Base-by-base conservation (phyloP, 371 early-diverging fungal genomes). In the Rhizopus microsporus region DNA sequence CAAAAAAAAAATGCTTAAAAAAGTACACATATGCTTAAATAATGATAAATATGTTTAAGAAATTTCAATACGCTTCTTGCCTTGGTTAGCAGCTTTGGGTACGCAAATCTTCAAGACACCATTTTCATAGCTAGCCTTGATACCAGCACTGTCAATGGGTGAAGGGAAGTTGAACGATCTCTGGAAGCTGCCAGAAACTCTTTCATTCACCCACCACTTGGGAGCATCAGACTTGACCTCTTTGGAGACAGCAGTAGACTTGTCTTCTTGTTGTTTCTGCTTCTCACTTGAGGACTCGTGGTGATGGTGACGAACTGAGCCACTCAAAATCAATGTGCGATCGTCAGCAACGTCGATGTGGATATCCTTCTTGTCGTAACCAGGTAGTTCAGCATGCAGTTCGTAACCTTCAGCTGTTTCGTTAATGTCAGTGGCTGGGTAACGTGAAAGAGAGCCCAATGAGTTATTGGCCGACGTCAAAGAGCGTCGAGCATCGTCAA, bases 101-200 rank as follows among this genome's bases (percentile, higher is more conserved):
- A 72, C 57, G 15, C 10, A 57, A 42, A 72, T 56, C 13, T 59
- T 45, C 5, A 72, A 45, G 39, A 72, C 34, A 35, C 72, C 72
- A 47, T 72, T 60, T 56, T 68, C 55, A 43, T 61, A 72, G 3
- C 49, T 56, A 7, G 72, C 72, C 32, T 72, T 72, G 51, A 72
- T 65, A 16, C 51, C 57, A 30, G 60, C 63, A 15, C 45, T 47
- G 32, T 72, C 45, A 23, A 72, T 57, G 2, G 40, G 37, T 0
- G 54, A 40, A 30, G 72, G 72, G 60, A 72, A 72, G 0, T 66
- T 38, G 42, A 69, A 67, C 3, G 56, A 29, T 42, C 72, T 43
- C 5, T 34, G 44, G 56, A 72, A 72, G 3, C 62, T 47, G 4
- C 72, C 72, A 3, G 45, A 29, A 12, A 68, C 57, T 7, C 72